phyloP scores from a whole-genome alignment of 2,329 filamentous ascomycete species.

The Calonectria hawksworthii region DNA sequence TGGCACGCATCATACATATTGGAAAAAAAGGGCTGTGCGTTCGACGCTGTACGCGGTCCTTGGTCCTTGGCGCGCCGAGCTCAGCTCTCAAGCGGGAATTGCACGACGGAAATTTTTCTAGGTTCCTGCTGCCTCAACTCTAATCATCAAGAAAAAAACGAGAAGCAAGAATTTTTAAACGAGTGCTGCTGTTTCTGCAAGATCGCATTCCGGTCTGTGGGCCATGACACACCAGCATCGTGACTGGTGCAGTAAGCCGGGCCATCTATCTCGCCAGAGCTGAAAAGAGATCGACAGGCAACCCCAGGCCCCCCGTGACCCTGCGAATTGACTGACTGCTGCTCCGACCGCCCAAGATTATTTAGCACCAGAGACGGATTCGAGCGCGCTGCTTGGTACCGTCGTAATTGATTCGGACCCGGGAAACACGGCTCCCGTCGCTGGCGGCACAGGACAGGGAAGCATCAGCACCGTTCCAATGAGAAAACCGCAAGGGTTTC shows the following conservation, averaged over 20 bases:
- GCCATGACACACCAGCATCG: not conserved
- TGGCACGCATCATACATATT: not conserved
- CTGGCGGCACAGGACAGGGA: not conserved
- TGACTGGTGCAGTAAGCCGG: not conserved
- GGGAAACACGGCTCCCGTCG: not conserved
- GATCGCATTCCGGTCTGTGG: not conserved
- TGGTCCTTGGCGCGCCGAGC: too few species aligned
- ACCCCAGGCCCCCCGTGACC: not conserved
- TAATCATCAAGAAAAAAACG: not conserved
- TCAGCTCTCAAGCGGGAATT: not conserved
- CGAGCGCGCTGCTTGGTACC: not conserved
- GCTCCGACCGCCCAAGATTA: not conserved
- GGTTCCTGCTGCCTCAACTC: not conserved
- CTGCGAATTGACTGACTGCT: not conserved
- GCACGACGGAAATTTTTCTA: not conserved
- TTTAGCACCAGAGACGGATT: not conserved
- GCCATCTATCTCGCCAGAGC: constrained; percentile 2
- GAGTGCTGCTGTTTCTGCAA: too few species aligned
- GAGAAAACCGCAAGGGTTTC: not conserved
- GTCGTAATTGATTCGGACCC: not conserved
- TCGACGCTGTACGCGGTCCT: not conserved
- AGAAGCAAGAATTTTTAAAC: not conserved
- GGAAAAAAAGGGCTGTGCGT: not conserved
- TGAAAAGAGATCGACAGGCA: constrained; percentile 14
- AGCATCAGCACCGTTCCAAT: not conserved